These are phyloP conservation scores for Metroxylon sagu DNA, from an alignment of 176 grass and related monocot species.

Conservation along the genomic window DNA sequence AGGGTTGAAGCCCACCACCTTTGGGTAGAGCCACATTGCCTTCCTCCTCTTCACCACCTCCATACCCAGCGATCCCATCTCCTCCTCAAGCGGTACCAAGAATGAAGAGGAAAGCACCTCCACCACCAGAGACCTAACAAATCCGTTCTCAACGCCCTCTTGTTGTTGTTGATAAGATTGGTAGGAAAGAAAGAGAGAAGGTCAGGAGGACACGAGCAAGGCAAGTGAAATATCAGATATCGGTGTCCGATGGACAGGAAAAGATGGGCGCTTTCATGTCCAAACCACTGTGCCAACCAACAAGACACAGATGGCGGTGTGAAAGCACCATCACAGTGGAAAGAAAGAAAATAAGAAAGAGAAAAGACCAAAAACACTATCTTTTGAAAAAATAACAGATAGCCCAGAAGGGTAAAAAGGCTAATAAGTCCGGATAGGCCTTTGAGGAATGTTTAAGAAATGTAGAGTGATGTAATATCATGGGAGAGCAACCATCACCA, in stretches of 20 bases:
- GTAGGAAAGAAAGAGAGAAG: conserved; percentile 13
- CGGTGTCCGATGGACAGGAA: conserved; percentile 48
- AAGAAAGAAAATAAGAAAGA: conserved; percentile 2
- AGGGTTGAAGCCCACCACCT: conserved; percentile 77
- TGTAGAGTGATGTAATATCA: no score
- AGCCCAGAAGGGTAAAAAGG: no score
- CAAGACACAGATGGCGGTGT: background rate
- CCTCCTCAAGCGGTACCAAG: background rate
- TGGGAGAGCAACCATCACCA: background rate
- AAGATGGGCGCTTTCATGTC: conserved; percentile 61
- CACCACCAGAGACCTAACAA: no score
- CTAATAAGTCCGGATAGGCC: no score
- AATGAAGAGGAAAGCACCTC: no score
- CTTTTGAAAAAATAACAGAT: no score
- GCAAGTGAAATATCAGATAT: conserved; percentile 45
- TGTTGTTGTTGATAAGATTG: conserved; percentile 43
- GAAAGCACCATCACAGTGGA: background rate
- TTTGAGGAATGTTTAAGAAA: no score
- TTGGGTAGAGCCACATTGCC: conserved; percentile 96
- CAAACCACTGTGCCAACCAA: conserved; percentile 27
- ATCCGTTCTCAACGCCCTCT: background rate
- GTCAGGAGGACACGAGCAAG: background rate
- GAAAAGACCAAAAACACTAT: background rate
- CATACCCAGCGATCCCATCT: conserved; percentile 13
- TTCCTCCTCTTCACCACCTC: conserved; percentile 58